These are phyloP conservation scores for Diplodia seriata DNA, from an alignment of 2,329 filamentous ascomycete species.

Conservation along the genomic window DNA sequence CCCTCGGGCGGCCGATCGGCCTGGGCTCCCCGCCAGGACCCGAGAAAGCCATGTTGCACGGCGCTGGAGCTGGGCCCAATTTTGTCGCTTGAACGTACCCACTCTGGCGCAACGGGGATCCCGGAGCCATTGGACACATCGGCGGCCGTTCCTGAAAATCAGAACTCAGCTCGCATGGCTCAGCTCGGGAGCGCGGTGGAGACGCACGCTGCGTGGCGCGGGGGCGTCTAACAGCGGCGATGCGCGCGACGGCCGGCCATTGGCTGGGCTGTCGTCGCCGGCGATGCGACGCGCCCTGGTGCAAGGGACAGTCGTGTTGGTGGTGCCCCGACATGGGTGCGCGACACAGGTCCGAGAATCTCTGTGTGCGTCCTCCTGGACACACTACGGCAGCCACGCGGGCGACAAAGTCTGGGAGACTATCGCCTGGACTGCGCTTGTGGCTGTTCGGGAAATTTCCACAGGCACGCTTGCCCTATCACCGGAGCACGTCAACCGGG, in stretches of 20 bases:
- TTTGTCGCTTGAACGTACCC: slow-evolving; percentile 23
- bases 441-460: slow-evolving; percentile 23
- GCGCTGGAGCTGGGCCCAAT: slow-evolving; percentile 12
- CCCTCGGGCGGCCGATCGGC: slow-evolving; percentile 13
- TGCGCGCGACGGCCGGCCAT: slow-evolving; percentile 17
- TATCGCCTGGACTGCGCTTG: slow-evolving; percentile 6
- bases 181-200: slow-evolving; percentile 23
- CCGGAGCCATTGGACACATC: slow-evolving; percentile 24
- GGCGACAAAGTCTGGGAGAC: neutral
- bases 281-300: neutral
- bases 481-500: neutral
- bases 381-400: neutral
- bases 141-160: slow-evolving; percentile 30
- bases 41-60: slow-evolving; percentile 16
- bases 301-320: slow-evolving; percentile 19
- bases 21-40: slow-evolving; percentile 11
- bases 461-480: slow-evolving; percentile 1
- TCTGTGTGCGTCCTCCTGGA: neutral
- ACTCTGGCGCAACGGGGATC: slow-evolving; percentile 29
- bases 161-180: slow-evolving; percentile 17
- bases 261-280: neutral
- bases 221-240: slow-evolving; percentile 7
- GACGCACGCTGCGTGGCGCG: slow-evolving; percentile 15
- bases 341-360: slow-evolving; percentile 1
- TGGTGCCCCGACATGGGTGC: slow-evolving; percentile 12